Base-by-base conservation (phyloP, 1,139 yeast species). In the Candida glucosophila region DNA sequence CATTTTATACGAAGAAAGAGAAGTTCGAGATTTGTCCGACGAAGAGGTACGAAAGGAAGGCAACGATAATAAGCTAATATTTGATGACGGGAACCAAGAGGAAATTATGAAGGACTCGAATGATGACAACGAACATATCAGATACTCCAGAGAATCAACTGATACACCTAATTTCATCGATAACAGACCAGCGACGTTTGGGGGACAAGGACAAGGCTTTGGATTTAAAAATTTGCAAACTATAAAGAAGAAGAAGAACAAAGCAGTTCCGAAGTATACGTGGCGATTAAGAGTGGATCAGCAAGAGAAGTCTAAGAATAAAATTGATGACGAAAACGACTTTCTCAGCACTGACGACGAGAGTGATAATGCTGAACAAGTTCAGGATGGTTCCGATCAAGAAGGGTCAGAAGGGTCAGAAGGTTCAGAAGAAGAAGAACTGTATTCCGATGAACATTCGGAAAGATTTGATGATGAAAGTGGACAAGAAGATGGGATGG, bases 1-100 rank as follows among this genome's bases (percentile, higher is more conserved):
- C 7, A 59, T 82, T 12, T 54, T 83, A 20, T 85, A 81, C 41
- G 92, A 81, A 47, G 77, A 78, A 37, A 61, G 78, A 36, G 71
- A 67, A 24, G 71, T 74, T 1, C 73, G 69, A 39, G 77, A 74
- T 15, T 80, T 88, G 88, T 60, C 62, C 13, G 67, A 58, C 6
- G 69, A 61, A 18, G 47, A 47, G 23, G 44, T 5, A 6, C 13
- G 41, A 17, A 39, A 28, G 31, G 17, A 49, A 36, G 20, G 47
- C 37, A 13, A 44, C 36, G 30, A 17, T 20, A 26, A 22, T 27
- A 26, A 20, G 26, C 36, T 17, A 13, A 30, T 29, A 12, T 38
- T 33, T 10, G 35, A 25, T 6, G 19, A 5, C 6, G 19, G 22
- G 8, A 19, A 17, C 10, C 39, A 26, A 18, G 13, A 27, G 5